Evolutionary conservation across 768 basidiomycete genomes (phyloP), one percentile per base, ranked within the genome.

Genomic region (Mycena albidolilacea): DNA sequence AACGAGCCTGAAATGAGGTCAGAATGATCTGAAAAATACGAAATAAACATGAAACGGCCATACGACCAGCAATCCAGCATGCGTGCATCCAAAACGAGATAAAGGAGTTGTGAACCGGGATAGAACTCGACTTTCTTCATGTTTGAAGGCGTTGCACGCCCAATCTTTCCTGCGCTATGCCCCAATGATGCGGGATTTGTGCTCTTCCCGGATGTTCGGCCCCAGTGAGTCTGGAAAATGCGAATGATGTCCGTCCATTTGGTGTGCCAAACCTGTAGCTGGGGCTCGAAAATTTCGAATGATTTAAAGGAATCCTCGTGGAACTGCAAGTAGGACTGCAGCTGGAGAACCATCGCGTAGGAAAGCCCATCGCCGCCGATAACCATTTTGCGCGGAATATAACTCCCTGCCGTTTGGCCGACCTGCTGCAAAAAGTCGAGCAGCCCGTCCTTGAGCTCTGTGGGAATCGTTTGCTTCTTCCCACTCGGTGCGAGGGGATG

Each of bases 281-380:
- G 54, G 1, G 74, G 74, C 41, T 72, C 74, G 5, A 77, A 0
- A 17, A 75, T 46, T 14, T 77, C 74, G 38, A 77, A 39, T 1
- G 71, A 43, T 46, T 75, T 64, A 23, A 72, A 77, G 9, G 68
- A 43, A 14, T 75, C 64, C 0, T 69, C 19, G 37, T 72, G 66
- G 44, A 67, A 77, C 38, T 81, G 75, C 3, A 76, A 64, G 52
- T 71, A 71, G 15, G 58, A 21, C 50, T 76, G 68, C 44, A 73
- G 19, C 41, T 69, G 67, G 5, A 52, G 59, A n/a, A n/a, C n/a
- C n/a, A n/a, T n/a, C n/a, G n/a, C n/a, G n/a, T n/a, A 85, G 0
- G 84, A 81, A 14, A 84, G 73, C 0, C 84, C 84, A 76, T 85
- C 83, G 7, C 84, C 84, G 15, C 81, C 80, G n/a, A 81, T 72